Evolutionary conservation across 306 rosid genomes (phyloP).

Genomic region (Nissolia schottii): DNA sequence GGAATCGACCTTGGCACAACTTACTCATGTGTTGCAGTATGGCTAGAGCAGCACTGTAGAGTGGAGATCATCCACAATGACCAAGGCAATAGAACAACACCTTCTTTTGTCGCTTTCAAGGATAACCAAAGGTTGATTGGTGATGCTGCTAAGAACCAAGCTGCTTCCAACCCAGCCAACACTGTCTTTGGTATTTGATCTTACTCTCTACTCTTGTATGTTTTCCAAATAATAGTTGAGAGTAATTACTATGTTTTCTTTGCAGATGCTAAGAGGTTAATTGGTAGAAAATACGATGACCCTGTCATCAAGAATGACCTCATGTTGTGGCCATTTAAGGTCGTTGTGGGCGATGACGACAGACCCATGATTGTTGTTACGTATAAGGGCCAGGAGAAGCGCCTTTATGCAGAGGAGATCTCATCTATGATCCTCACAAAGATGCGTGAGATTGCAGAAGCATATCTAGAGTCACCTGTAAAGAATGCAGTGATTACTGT

Average conservation of each 20-base stretch:
- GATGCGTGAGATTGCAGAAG: constrained; percentile 55
- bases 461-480: constrained; percentile 21
- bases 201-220: too few species aligned
- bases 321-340: constrained; percentile 44
- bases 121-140: constrained; percentile 41
- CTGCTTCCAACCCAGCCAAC: constrained; percentile 45
- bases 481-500: background rate
- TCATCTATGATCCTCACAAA: constrained; percentile 43
- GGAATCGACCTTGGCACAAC: constrained; percentile 2
- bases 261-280: constrained; percentile 49
- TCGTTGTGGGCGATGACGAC: constrained; percentile 23
- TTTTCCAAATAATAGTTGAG: too few species aligned
- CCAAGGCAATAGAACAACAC: constrained; percentile 49
- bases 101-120: constrained; percentile 51
- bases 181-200: constrained; percentile 49
- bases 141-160: constrained; percentile 48
- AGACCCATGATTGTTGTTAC: constrained; percentile 35
- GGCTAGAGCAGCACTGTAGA: constrained; percentile 46
- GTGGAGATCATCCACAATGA: constrained; percentile 52
- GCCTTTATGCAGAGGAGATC: constrained; percentile 30
- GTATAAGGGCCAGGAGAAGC: constrained; percentile 23
- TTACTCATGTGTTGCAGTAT: constrained; percentile 46
- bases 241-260: too few species aligned
- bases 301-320: constrained; percentile 39
- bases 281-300: constrained; percentile 47